Evolutionary conservation across 306 rosid genomes (phyloP), one percentile per base, ranked within the genome.

Genomic region (Astragalus glycyphyllos): DNA sequence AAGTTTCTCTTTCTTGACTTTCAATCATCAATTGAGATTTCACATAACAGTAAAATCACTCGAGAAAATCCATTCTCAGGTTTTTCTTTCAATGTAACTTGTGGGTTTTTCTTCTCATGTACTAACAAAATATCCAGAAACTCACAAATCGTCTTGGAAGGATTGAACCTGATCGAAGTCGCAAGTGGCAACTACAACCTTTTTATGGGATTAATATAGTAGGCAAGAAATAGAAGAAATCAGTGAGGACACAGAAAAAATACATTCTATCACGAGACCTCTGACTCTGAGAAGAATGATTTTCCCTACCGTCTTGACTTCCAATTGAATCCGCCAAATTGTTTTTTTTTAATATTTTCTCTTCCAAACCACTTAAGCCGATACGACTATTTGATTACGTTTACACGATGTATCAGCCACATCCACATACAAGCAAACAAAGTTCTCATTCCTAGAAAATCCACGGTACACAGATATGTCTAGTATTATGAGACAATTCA

Each of bases 391-490:
- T 34, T 15, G 20, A 46, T 46, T 65, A 65, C 76, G 65, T 82
- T 53, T 71, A 60, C 81, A 65, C 57, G n/a, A 64, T 35, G 63
- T 47, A 74, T 59, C 76, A 62, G 50, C 50, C 73, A 45, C 38
- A 65, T 66, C 69, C 60, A 80, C 55, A 29, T 55, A 65, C 65
- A 59, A 47, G 77, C 59, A 75, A 75, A 65, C 48, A 44, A 20
- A 65, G 53, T 71, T 58, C 74, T 69, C 64, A 74, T 73, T 71
- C 61, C 77, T 32, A 47, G 34, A 23, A 65, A 57, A 42, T 64
- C 70, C 65, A 64, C 15, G 29, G 42, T 16, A 64, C 35, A 62
- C 23, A 70, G 59, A 59, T 60, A 82, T 56, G 76, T 66, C 10
- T 64, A 32, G 71, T 38, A 54, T 58, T 46, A 47, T 10, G 68